Percentiles rank a stretch among this genome's conserved stretches.
phyloP scores from a whole-genome alignment of 2,329 filamentous ascomycete species.

The Pseudocercospora vitis region DNA sequence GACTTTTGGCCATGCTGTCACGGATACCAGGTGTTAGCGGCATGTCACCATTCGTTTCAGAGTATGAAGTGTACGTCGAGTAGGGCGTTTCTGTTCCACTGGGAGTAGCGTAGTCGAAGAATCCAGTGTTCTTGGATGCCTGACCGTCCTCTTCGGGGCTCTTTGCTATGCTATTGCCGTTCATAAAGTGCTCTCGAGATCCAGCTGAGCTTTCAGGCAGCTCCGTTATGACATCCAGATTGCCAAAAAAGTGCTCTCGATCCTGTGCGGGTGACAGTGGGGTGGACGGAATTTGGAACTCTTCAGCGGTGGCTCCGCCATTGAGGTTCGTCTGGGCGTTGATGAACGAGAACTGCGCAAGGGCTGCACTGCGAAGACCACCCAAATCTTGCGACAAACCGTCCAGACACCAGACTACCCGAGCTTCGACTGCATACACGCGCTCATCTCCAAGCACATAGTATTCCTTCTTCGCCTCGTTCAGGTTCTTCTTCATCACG shows the following conservation, averaged over 20 bases:
- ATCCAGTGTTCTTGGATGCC: conserved; percentile 13
- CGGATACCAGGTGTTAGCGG: conserved; percentile 10
- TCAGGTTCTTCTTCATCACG: conserved; percentile 72
- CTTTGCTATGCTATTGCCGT: conserved; percentile 10
- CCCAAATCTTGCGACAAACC: conserved; percentile 84
- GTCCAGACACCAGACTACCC: conserved; percentile 80
- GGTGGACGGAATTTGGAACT: conserved; percentile 1
- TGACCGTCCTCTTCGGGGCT: conserved; percentile 1
- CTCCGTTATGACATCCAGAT: conserved; percentile 46
- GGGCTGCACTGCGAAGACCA: conserved; percentile 82
- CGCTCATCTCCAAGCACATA: conserved; percentile 77
- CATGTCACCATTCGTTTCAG: conserved; percentile 13
- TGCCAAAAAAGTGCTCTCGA: conserved; percentile 30
- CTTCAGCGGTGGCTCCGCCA: conserved; percentile 7
- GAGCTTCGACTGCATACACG: conserved; percentile 75
- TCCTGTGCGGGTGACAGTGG: conserved; percentile 12
- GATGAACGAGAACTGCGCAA: conserved; percentile 82
- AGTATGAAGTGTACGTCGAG: conserved; percentile 19
- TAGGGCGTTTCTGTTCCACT: conserved; percentile 21
- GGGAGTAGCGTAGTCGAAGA: conserved; percentile 18
- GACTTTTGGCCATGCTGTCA: conserved; percentile 26
- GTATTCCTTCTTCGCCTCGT: conserved; percentile 87
- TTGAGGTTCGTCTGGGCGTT: conserved; percentile 53
- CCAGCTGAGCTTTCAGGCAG: conserved; percentile 34
- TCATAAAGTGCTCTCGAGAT: conserved; percentile 5